These are phyloP conservation scores for Sporothrix luriei DNA, from an alignment of 2,329 filamentous ascomycete genomes.

Conservation along the genomic window DNA sequence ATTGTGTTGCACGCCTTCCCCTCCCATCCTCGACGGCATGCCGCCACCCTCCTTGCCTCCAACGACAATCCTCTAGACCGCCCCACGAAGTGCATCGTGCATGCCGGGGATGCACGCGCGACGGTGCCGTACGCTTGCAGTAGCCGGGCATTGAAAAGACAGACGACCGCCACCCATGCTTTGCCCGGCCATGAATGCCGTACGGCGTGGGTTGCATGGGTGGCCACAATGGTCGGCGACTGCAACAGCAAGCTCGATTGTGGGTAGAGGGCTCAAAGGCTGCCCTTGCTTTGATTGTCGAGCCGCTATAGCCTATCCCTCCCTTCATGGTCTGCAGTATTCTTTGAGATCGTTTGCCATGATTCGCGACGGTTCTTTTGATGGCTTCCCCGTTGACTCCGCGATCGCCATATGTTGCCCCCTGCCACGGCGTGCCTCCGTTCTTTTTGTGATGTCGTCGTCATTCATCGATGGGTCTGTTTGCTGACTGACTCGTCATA, in stretches of 20 bases:
- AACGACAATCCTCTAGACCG: neutral
- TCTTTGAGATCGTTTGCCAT: neutral
- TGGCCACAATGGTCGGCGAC: conserved; percentile 7
- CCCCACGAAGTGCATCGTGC: neutral
- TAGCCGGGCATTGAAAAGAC: neutral
- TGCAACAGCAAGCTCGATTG: neutral
- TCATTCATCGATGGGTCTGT: neutral
- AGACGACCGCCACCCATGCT: neutral
- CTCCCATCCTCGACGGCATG: neutral
- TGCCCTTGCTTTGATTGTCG: conserved; percentile 2
- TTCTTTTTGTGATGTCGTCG: neutral
- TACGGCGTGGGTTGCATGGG: neutral
- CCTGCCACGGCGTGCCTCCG: neutral
- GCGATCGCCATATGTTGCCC: conserved; percentile 1
- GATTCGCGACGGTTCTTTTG: neutral
- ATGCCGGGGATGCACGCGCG: conserved; percentile 6
- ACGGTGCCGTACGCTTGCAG: neutral
- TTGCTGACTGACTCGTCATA: neutral
- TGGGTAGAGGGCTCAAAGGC: neutral
- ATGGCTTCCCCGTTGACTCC: neutral
- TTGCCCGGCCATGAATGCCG: conserved; percentile 10
- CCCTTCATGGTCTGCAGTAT: neutral
- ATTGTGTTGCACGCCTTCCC: neutral
- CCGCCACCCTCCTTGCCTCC: conserved; percentile 15
- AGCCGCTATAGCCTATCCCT: conserved; percentile 14